These are phyloP conservation scores for Canariomyces notabilis DNA, from an alignment of 2,329 filamentous ascomycete species.

Conservation along the genomic window DNA sequence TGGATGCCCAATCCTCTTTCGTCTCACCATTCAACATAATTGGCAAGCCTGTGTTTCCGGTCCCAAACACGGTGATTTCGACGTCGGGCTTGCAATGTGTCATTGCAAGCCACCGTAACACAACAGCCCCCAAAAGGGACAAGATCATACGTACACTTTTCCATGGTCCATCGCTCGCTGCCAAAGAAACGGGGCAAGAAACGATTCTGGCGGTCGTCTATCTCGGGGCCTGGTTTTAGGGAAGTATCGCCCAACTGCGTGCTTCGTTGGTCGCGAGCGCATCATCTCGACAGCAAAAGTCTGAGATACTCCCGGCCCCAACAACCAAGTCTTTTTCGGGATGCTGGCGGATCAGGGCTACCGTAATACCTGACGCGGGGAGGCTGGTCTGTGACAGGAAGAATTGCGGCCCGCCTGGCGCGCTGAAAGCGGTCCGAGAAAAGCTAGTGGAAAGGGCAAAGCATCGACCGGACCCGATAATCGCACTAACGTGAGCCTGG, in stretches of 20 bases:
- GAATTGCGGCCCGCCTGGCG: neutral
- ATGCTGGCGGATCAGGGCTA: neutral
- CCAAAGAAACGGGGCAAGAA: too few relatives aligned
- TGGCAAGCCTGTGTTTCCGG: neutral
- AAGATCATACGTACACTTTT: neutral
- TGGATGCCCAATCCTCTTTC: neutral
- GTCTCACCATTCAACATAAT: too few relatives aligned
- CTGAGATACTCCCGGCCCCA: neutral
- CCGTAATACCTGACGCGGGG: neutral
- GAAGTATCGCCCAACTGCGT: too few relatives aligned
- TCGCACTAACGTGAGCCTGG: neutral
- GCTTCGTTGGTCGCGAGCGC: too few relatives aligned
- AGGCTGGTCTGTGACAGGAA: neutral
- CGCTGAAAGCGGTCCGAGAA: neutral
- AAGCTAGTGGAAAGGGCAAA: conserved; percentile 1
- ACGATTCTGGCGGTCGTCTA: too few relatives aligned
- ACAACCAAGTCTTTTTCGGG: too few relatives aligned
- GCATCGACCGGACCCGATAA: neutral
- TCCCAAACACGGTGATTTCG: neutral
- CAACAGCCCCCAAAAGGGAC: conserved; percentile 12
- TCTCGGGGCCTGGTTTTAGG: too few relatives aligned
- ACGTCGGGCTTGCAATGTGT: conserved; percentile 3
- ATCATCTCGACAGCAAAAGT: neutral
- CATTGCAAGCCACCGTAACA: conserved; percentile 20
- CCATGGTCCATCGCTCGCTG: too few relatives aligned